A percentile compares a stretch with the other conserved stretches of the same genome.
These are phyloP conservation scores for Globisporangium middletonii DNA, from an alignment of 352 stramenopile genomes.

Conservation along the genomic window DNA sequence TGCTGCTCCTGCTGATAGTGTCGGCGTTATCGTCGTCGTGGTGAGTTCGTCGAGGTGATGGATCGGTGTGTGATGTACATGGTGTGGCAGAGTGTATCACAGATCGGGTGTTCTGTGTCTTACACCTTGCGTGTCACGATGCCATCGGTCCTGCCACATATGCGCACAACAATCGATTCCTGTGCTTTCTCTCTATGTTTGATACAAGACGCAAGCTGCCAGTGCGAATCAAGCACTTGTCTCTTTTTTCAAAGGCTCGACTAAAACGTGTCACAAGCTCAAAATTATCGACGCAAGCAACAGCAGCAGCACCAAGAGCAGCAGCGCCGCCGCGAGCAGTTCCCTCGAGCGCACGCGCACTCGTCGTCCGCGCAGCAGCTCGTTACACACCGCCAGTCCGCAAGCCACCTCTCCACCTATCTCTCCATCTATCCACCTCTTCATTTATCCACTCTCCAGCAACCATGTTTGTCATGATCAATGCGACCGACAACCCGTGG, in stretches of 20 bases:
- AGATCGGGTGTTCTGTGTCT: background rate
- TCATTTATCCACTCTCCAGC: background rate
- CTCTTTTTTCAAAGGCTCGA: no score
- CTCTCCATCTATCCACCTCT: no score
- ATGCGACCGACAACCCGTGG: conserved; percentile 73
- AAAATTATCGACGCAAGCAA: no score
- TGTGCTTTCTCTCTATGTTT: no score
- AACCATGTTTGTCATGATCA: conserved; percentile 76
- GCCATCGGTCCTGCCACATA: background rate
- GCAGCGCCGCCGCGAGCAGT: no score
- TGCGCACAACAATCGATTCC: no score
- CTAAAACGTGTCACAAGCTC: no score
- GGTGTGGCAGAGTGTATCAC: background rate
- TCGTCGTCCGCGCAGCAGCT: background rate
- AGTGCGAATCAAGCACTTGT: no score
- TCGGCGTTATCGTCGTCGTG: background rate
- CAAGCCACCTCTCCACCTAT: background rate
- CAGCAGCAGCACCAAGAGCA: no score
- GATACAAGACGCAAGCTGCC: no score
- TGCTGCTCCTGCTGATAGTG: conserved; percentile 1
- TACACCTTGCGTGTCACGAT: background rate
- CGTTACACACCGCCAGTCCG: background rate
- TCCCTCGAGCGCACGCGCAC: no score
- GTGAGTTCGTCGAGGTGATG: background rate
- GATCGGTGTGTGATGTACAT: background rate